Evolutionary conservation across 1,284 basidiomycete genomes (phyloP), one percentile per base, ranked within the genome.

Genomic region (Lentinus polychrous): DNA sequence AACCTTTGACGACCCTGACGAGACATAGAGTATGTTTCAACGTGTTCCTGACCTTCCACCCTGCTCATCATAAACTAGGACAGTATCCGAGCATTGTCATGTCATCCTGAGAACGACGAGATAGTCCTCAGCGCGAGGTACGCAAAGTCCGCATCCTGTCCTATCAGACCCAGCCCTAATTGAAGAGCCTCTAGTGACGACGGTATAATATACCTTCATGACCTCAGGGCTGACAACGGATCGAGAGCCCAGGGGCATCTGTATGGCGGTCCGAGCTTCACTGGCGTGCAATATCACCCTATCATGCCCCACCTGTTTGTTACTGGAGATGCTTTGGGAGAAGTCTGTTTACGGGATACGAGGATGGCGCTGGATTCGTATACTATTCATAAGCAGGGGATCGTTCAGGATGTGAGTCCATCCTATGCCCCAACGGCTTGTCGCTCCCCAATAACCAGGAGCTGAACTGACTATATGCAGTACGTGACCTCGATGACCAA

Each of bases 351-450:
- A 48, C 74, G 83, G n/a, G 86, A 90, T 60, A 66, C 69, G n/a
- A 71, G 86, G n/a, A 87, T 86, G 79, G 76, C 82, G 0, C 89
- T 88, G 62, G 81, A 79, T 14, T 70, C 78, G 27, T 63, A 59
- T 18, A 62, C 60, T 5, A 62, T 76, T 32, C 67, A 71, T 2
- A 60, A 69, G 12, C 59, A 74, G n/a, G 83, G 83, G 0, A 66
- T 82, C 1, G 75, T 83, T 8, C 72, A 73, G 48, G 68, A 56
- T n/a, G n/a, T n/a, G n/a, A n/a, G n/a, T n/a, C n/a, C n/a, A n/a
- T n/a, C n/a, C n/a, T n/a, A 11, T 47, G 8, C 24, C 22, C 22
- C 22, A n/a, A n/a, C n/a, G n/a, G n/a, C n/a, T n/a, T n/a, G n/a
- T n/a, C n/a, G n/a, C n/a, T n/a, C 8, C 43, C 49, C 20, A 27